Conservation (phyloP, 2,329 filamentous ascomycete species). For the Epichloe hybrida region DNA sequence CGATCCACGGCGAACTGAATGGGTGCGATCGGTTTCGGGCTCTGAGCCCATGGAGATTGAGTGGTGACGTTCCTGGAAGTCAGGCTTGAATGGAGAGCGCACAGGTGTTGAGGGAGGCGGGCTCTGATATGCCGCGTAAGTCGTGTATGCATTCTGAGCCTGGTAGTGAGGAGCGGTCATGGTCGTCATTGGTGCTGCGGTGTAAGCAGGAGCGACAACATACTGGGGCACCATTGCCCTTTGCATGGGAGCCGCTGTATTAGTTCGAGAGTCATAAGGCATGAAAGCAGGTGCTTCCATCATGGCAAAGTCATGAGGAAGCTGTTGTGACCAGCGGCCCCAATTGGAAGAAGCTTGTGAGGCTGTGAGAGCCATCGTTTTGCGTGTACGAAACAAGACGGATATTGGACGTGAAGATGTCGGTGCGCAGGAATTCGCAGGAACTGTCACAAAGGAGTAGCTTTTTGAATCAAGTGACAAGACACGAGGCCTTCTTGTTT, state of each 20-base stretch:
- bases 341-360: constrained; percentile 34
- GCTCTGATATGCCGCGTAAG: constrained; percentile 29
- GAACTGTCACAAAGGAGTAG: no score
- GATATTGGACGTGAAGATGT: background rate
- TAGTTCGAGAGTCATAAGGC: constrained; percentile 33
- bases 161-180: constrained; percentile 30
- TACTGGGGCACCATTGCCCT: constrained; percentile 35
- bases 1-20: constrained; percentile 11
- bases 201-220: constrained; percentile 31
- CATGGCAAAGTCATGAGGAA: constrained; percentile 32
- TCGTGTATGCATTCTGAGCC: constrained; percentile 25
- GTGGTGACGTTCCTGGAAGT: constrained; percentile 18
- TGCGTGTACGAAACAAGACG: background rate
- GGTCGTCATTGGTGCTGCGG: constrained; percentile 26
- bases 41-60: constrained; percentile 10
- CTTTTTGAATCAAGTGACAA: background rate
- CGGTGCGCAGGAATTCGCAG: background rate
- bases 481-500: background rate
- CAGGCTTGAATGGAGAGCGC: constrained; percentile 20
- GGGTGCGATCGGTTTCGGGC: constrained; percentile 12
- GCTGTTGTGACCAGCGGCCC: constrained; percentile 41
- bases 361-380: constrained; percentile 33
- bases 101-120: constrained; percentile 20
- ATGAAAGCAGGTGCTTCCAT: constrained; percentile 34
- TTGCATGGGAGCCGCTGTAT: constrained; percentile 25